A percentile compares a stretch with the other conserved stretches of the same genome.
These are phyloP conservation scores for Phaeosphaeria sp. DNA, from an alignment of 2,329 filamentous ascomycete genomes.

Conservation along the genomic window DNA sequence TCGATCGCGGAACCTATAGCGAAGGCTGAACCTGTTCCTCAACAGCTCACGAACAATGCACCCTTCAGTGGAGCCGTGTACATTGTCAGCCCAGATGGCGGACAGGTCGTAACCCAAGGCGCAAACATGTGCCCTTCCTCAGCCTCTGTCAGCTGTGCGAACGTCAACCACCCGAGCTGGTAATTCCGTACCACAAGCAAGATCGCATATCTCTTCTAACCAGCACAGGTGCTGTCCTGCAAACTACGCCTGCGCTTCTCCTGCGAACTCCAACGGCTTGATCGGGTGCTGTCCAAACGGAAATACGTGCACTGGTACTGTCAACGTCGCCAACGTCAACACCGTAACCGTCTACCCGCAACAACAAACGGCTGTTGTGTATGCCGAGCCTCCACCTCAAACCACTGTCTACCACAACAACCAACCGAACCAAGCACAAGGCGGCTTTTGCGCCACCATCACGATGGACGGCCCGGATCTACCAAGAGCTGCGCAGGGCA, in stretches of 20 bases:
- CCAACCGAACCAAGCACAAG: slow-evolving; percentile 26
- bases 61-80: slow-evolving; percentile 51
- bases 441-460: slow-evolving; percentile 47
- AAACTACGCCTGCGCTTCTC: slow-evolving; percentile 42
- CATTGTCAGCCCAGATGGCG: slow-evolving; percentile 43
- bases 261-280: slow-evolving; percentile 39
- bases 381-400: slow-evolving; percentile 26
- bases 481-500: slow-evolving; percentile 39
- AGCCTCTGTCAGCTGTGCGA: slow-evolving; percentile 51
- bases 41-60: slow-evolving; percentile 44
- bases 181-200: slow-evolving; percentile 25
- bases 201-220: not conserved
- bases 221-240: slow-evolving; percentile 46
- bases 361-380: slow-evolving; percentile 37
- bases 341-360: slow-evolving; percentile 45
- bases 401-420: slow-evolving; percentile 33
- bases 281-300: slow-evolving; percentile 49
- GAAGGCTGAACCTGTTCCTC: slow-evolving; percentile 34
- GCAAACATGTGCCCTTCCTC: slow-evolving; percentile 42
- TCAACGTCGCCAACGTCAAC: slow-evolving; percentile 41
- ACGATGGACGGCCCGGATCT: slow-evolving; percentile 45
- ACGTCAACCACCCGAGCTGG: slow-evolving; percentile 53
- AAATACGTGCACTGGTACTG: slow-evolving; percentile 39
- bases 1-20: slow-evolving; percentile 33
- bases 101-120: slow-evolving; percentile 42